Conservation (phyloP, 2,329 filamentous ascomycete genomes). For the Penicillium rolfsii region DNA sequence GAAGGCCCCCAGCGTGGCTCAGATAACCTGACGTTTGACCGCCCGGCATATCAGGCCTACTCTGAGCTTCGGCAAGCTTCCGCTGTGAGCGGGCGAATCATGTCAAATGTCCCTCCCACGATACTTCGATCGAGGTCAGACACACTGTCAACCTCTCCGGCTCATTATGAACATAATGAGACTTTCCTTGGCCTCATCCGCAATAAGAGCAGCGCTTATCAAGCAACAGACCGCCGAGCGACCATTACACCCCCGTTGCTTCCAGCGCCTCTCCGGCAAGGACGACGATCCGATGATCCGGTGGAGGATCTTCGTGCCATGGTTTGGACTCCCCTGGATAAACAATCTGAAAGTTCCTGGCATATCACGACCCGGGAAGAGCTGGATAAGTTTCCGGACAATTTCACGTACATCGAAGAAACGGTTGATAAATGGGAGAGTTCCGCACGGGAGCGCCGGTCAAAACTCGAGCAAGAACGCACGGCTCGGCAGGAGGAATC, state of each 20-base stretch:
- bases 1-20: slow-evolving; percentile 48
- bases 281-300: slow-evolving; percentile 26
- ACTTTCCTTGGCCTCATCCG: slow-evolving; percentile 53
- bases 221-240: slow-evolving; percentile 32
- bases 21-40: slow-evolving; percentile 43
- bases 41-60: slow-evolving; percentile 52
- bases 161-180: slow-evolving; percentile 44
- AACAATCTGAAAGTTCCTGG: slow-evolving; percentile 39
- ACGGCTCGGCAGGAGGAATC: slow-evolving; percentile 55
- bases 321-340: slow-evolving; percentile 39
- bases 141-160: slow-evolving; percentile 24
- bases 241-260: slow-evolving; percentile 34
- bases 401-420: slow-evolving; percentile 50
- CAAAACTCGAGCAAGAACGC: slow-evolving; percentile 53
- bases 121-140: slow-evolving; percentile 22
- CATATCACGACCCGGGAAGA: slow-evolving; percentile 38
- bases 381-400: slow-evolving; percentile 42
- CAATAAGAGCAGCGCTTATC: slow-evolving; percentile 50
- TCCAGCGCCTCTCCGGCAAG: slow-evolving; percentile 39
- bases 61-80: slow-evolving; percentile 51
- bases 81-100: slow-evolving; percentile 48
- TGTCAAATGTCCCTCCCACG: slow-evolving; percentile 40
- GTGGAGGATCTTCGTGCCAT: slow-evolving; percentile 43
- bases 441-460: slow-evolving; percentile 48
- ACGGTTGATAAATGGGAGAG: slow-evolving; percentile 52